Percentiles rank a stretch among this genome's conserved stretches.
Evolutionary conservation across 1,284 basidiomycete species (phyloP).

Genomic region (Trametes hirsuta): DNA sequence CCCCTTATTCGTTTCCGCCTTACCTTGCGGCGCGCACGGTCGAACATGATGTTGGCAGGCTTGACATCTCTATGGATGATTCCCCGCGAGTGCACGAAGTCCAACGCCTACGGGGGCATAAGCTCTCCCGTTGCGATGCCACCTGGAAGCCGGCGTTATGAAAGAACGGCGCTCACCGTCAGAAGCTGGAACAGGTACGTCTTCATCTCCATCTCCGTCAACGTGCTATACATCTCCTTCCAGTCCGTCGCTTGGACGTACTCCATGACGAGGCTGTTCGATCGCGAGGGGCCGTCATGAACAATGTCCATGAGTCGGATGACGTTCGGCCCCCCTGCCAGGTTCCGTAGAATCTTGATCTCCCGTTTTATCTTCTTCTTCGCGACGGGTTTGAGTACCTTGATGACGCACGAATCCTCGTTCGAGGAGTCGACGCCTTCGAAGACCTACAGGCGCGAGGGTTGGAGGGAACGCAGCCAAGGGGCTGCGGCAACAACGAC

Average conservation of each 20-base stretch:
- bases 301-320: conserved; percentile 85
- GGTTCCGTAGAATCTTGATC: conserved; percentile 89
- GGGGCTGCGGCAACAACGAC: background rate
- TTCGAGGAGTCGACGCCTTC: conserved; percentile 83
- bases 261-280: conserved; percentile 86
- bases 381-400: conserved; percentile 90
- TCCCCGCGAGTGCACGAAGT: conserved; percentile 87
- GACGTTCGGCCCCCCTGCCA: conserved; percentile 86
- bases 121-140: background rate
- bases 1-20: conserved; percentile 16
- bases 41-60: conserved; percentile 92
- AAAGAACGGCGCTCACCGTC: conserved; percentile 51
- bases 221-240: conserved; percentile 75
- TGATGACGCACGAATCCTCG: conserved; percentile 83
- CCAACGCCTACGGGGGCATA: conserved; percentile 60
- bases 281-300: conserved; percentile 73
- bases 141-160: background rate
- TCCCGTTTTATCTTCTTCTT: conserved; percentile 94
- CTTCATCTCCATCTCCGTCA: conserved; percentile 83
- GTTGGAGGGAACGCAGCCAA: background rate
- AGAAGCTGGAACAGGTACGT: conserved; percentile 87
- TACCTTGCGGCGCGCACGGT: conserved; percentile 79
- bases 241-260: conserved; percentile 86
- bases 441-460: conserved; percentile 64
- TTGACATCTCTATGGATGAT: conserved; percentile 94